A percentile compares a stretch with the other conserved stretches of the same genome.
Evolutionary conservation across 345 rosid species (phyloP).

Genomic region (Raphanus raphanistrum): DNA sequence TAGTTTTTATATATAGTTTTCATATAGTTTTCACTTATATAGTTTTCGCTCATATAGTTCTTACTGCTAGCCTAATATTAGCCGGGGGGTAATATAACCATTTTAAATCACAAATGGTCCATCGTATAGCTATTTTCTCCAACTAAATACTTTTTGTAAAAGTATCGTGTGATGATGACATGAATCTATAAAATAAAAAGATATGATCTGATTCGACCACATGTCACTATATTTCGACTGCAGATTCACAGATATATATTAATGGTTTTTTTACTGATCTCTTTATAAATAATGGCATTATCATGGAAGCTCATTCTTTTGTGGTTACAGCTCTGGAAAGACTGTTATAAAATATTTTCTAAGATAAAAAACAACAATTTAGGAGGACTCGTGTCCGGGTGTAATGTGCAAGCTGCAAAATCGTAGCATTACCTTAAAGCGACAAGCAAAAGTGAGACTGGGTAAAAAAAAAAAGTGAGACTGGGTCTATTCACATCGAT

Average conservation of each 20-base stretch:
- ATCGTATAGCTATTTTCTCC: neutral
- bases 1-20: neutral
- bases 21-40: too few relatives aligned
- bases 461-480: constrained; percentile 2
- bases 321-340: constrained; percentile 13
- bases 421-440: constrained; percentile 13
- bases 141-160: neutral
- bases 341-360: neutral
- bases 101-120: neutral
- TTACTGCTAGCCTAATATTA: too few relatives aligned
- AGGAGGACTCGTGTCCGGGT: constrained; percentile 29
- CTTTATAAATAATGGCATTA: constrained; percentile 15
- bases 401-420: constrained; percentile 17
- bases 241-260: constrained; percentile 16
- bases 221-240: constrained; percentile 1
- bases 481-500: constrained; percentile 12
- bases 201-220: constrained; percentile 22
- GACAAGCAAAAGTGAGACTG: constrained; percentile 21
- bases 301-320: constrained; percentile 21
- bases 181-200: neutral
- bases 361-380: neutral
- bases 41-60: neutral
- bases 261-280: constrained; percentile 14
- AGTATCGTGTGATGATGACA: neutral
- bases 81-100: neutral